Evolutionary conservation across 257 asterid species (phyloP).

Genomic region (Salvia rosmarinus): DNA sequence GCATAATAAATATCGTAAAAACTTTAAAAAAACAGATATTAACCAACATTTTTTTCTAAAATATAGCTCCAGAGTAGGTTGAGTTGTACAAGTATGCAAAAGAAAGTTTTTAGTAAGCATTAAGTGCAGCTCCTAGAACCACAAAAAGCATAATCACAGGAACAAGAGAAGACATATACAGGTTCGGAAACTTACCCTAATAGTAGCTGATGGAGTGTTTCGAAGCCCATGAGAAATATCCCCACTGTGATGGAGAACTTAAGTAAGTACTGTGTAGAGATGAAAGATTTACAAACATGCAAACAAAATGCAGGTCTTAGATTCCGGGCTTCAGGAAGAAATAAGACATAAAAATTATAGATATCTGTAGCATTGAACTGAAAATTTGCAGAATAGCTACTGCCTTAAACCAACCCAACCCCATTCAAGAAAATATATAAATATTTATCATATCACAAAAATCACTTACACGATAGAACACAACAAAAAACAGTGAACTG

Average conservation of each 20-base stretch:
- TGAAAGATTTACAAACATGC: too few species aligned
- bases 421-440: neutral
- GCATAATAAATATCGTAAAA: neutral
- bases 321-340: too few species aligned
- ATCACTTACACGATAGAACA: too few species aligned
- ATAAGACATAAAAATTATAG: neutral
- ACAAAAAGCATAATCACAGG: conserved; percentile 1
- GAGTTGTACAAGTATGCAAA: conserved; percentile 7
- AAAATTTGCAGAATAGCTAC: conserved; percentile 6
- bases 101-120: neutral
- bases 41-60: neutral
- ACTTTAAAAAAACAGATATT: neutral
- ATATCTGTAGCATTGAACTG: conserved; percentile 13
- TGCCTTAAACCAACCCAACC: conserved; percentile 15
- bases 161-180: conserved; percentile 14
- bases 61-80: neutral
- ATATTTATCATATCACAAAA: too few species aligned
- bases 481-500: too few species aligned
- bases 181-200: conserved; percentile 54
- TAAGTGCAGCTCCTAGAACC: conserved; percentile 18
- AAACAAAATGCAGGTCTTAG: too few species aligned
- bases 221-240: conserved; percentile 87
- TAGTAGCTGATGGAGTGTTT: conserved; percentile 76
- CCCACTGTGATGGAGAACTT: conserved; percentile 59
- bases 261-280: conserved; percentile 34